Evolutionary conservation across 306 rosid species (phyloP).

Genomic region (Corylus avellana): DNA sequence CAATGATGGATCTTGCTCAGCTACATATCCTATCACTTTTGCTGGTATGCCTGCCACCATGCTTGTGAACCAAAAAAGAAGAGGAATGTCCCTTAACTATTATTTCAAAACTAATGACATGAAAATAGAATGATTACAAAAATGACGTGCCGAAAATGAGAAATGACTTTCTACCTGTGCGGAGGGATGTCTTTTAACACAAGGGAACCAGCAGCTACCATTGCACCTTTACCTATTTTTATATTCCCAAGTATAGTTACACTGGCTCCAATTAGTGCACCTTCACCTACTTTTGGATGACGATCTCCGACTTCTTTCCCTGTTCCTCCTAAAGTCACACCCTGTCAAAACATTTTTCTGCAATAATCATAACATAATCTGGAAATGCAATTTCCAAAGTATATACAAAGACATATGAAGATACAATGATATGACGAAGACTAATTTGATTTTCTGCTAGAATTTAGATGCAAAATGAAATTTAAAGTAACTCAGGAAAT

Average conservation of each 20-base stretch:
- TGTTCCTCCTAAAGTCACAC: conserved; percentile 89
- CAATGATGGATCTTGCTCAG: conserved; percentile 70
- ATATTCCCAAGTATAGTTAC: conserved; percentile 88
- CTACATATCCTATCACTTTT: conserved; percentile 64
- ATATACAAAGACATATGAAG: background rate
- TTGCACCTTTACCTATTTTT: conserved; percentile 75
- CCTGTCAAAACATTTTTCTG: conserved; percentile 49
- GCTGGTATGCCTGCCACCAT: conserved; percentile 93
- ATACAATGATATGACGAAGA: background rate
- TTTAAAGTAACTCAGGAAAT: conserved; percentile 17
- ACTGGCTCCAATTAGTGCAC: conserved; percentile 87
- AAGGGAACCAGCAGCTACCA: conserved; percentile 90
- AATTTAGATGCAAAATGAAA: conserved; percentile 6
- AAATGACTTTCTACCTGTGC: conserved; percentile 52
- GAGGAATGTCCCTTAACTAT: conserved; percentile 19
- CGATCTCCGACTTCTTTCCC: conserved; percentile 90
- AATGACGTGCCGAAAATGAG: background rate
- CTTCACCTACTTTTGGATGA: conserved; percentile 91
- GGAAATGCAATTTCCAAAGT: background rate
- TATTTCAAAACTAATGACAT: conserved; percentile 1
- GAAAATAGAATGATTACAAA: background rate
- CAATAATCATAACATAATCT: conserved; percentile 19
- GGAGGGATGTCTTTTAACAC: conserved; percentile 82
- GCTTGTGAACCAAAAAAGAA: conserved; percentile 41
- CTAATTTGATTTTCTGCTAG: background rate